Conservation (phyloP, 306 rosid genomes). For the Parietaria judaica region DNA sequence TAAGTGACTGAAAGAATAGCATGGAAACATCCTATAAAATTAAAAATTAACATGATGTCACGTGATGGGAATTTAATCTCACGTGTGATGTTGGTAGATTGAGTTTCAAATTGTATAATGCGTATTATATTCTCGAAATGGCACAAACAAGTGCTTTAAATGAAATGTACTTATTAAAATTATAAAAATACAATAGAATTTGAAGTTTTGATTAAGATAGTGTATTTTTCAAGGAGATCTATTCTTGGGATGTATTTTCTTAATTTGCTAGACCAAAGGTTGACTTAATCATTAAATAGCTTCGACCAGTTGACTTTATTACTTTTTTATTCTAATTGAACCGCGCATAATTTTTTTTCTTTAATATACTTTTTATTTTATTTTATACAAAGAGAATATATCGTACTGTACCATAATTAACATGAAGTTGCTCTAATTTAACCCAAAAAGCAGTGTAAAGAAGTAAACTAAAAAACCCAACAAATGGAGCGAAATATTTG, state of each 20-base stretch:
- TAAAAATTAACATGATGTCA: not conserved
- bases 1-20: not conserved
- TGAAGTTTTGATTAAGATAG: not conserved
- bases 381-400: not conserved
- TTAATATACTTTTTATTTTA: not conserved
- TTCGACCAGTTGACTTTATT: constrained; percentile 9
- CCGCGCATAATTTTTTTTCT: not conserved
- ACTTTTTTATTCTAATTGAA: not conserved
- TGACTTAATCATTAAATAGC: constrained; percentile 27
- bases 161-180: not conserved
- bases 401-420: no score
- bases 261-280: not conserved
- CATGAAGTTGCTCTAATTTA: no score
- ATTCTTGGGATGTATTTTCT: constrained; percentile 23
- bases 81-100: constrained; percentile 10
- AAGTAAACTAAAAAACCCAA: no score
- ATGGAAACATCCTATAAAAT: not conserved
- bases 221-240: constrained; percentile 23
- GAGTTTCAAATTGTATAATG: constrained; percentile 6
- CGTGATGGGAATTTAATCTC: constrained; percentile 19
- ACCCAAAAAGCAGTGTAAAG: no score
- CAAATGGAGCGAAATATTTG: no score
- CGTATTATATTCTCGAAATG: not conserved
- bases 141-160: not conserved
- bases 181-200: not conserved